Evolutionary conservation across 495 filamentous ascomycete species (phyloP).

Genomic region (Polyplosphaeria fusca): DNA sequence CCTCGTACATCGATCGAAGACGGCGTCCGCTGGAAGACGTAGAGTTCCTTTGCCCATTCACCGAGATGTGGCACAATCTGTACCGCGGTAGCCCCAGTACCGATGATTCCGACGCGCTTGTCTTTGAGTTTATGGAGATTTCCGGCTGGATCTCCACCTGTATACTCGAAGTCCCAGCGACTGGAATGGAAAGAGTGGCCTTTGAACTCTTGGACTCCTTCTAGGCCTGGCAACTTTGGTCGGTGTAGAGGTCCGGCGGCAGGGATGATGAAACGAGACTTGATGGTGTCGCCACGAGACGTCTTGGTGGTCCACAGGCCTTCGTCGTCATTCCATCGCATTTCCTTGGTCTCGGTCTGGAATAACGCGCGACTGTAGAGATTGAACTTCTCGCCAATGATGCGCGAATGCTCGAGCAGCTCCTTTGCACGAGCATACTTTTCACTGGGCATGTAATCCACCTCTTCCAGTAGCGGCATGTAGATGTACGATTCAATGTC

Average conservation of each 20-base stretch:
- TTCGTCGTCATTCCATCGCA: conserved; percentile 18
- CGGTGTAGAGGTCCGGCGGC: conserved; percentile 18
- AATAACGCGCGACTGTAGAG: conserved; percentile 19
- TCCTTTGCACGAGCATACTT: conserved; percentile 32
- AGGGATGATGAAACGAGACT: conserved; percentile 17
- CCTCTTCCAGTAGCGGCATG: conserved; percentile 36
- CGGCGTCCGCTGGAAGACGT: conserved; percentile 30
- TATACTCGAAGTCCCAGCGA: conserved; percentile 30
- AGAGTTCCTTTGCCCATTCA: conserved; percentile 21
- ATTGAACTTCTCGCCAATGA: conserved; percentile 18
- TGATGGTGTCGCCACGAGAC: conserved; percentile 16
- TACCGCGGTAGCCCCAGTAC: conserved; percentile 27
- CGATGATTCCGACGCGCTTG: conserved; percentile 30
- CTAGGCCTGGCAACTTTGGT: conserved; percentile 23
- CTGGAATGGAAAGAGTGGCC: conserved; percentile 27
- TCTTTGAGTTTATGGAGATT: conserved; percentile 20
- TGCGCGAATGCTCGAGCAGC: conserved; percentile 12
- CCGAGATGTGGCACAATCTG: conserved; percentile 26
- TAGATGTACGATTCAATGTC: conserved; percentile 38
- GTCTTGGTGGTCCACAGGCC: conserved; percentile 14
- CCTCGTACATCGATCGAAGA: conserved; percentile 21
- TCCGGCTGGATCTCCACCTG: conserved; percentile 23
- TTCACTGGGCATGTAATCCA: conserved; percentile 34
- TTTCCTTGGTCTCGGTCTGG: conserved; percentile 17
- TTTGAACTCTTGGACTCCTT: conserved; percentile 23